Conservation (phyloP, 2,329 filamentous ascomycete species). For the Fusarium sp. region DNA sequence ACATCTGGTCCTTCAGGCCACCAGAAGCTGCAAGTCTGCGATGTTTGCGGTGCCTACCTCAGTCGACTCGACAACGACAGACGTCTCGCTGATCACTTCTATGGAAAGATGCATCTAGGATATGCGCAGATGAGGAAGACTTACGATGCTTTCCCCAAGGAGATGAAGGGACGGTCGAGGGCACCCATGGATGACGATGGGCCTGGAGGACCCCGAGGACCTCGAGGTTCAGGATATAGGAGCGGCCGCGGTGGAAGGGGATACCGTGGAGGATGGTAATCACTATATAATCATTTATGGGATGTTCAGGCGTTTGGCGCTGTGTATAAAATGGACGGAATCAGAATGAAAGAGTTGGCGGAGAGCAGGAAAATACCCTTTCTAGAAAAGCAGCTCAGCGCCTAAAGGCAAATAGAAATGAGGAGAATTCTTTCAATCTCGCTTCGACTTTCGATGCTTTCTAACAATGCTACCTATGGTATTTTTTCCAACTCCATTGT, state of each 20-base stretch:
- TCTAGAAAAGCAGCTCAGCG: constrained; percentile 25
- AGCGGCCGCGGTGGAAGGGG: constrained; percentile 61
- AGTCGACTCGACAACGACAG: constrained; percentile 93
- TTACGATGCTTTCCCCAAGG: constrained; percentile 84
- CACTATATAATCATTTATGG: background rate
- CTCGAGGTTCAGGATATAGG: constrained; percentile 64
- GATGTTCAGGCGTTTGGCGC: constrained; percentile 36
- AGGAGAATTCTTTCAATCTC: constrained; percentile 31
- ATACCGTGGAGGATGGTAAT: constrained; percentile 60
- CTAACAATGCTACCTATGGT: constrained; percentile 38
- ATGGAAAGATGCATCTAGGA: constrained; percentile 98
- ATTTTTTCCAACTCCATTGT: constrained; percentile 25
- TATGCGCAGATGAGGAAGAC: constrained; percentile 99
- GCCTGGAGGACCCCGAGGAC: constrained; percentile 58
- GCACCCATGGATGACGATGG: constrained; percentile 64
- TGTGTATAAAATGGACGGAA: constrained; percentile 25
- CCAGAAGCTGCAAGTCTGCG: constrained; percentile 98
- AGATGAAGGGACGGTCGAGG: constrained; percentile 77
- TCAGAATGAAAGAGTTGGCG: constrained; percentile 4
- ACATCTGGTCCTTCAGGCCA: constrained; percentile 93
- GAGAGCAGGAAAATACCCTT: constrained; percentile 39
- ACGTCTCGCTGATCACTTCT: constrained; percentile 94
- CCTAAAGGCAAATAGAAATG: constrained; percentile 2
- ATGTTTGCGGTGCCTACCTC: constrained; percentile 96
- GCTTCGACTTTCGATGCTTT: constrained; percentile 32